Percentiles rank a stretch among this genome's conserved stretches.
Conservation (phyloP, 116 monocot species). For the Phalaenopsis hybrid region DNA sequence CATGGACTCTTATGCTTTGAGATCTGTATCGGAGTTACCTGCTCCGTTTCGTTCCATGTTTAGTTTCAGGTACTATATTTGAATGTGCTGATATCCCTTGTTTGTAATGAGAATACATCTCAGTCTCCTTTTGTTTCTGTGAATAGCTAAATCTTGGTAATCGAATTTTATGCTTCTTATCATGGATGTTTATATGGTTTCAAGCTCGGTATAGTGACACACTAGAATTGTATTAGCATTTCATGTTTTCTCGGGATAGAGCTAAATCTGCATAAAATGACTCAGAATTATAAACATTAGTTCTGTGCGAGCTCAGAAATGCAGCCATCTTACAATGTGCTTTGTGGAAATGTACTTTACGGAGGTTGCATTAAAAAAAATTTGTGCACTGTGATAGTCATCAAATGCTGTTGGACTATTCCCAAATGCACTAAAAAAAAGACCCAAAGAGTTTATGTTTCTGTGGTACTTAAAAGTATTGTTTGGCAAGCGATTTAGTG, state of each 20-base stretch:
- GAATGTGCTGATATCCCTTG: background rate
- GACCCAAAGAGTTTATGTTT: background rate
- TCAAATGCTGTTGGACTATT: background rate
- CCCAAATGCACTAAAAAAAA: background rate
- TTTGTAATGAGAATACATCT: background rate
- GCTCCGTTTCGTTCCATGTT: conserved; percentile 60
- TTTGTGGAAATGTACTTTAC: conserved; percentile 1
- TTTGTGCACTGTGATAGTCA: background rate
- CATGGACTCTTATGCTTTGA: conserved; percentile 63
- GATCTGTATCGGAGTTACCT: conserved; percentile 68
- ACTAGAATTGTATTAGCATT: background rate
- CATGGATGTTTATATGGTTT: background rate
- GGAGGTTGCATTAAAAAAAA: background rate
- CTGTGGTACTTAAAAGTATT: background rate
- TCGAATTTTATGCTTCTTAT: background rate
- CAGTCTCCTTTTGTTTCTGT: background rate
- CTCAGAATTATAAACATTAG: background rate
- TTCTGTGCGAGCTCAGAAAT: background rate
- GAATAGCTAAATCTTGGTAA: background rate
- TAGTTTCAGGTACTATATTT: conserved; percentile 62
- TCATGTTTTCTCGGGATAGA: background rate
- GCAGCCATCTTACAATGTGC: background rate
- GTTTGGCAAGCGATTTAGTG: background rate
- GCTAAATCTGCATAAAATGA: background rate
- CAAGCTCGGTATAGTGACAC: background rate